Evolutionary conservation across 2,329 filamentous ascomycete genomes (phyloP), one percentile per base, ranked within the genome.

Genomic region (Pseudopithomyces chartarum): DNA sequence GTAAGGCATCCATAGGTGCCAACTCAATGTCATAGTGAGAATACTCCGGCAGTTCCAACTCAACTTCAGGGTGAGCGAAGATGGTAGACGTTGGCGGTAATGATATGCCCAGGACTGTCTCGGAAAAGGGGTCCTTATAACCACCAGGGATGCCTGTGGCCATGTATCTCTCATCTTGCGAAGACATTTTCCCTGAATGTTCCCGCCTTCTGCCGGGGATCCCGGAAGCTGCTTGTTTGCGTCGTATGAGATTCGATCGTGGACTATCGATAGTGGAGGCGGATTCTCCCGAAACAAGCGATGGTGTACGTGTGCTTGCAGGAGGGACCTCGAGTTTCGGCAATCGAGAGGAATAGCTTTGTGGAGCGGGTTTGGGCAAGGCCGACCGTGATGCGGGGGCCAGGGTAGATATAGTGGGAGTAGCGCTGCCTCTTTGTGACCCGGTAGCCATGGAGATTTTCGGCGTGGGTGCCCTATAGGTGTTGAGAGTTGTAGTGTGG

Each of bases 1-100:
- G 85, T 6, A 89, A 78, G 63, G 89, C 83, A 52, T 89, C 84
- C 2, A 86, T 88, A 29, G 86, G 80, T 20, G 89, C 73, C 39
- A 82, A 83, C 62, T 84, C 84, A 3, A 62, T 66, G 46, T 70
- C 66, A 51, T 73, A 70, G 32, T 69, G 58, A 39, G 55, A 56
- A 45, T 60, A 59, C 12, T 64, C 65, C 45, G 61, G 61, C 3
- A 61, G 34, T 8, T 72, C 71, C n/a, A 70, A 26, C n/a, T 71
- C 64, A 7, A 60, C 48, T 8, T 70, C 66, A 13, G 70, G 61
- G 42, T 58, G 64, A 50, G 66, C 63, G n/a, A 71, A 56, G 20
- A 72, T 65, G 7, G 59, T 65, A 33, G 74, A 70, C 12, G 74
- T 69, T n/a, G 69, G 63, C 26, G 77, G 76, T 48, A 79, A 59